Conservation (phyloP, 345 rosid genomes). For the Gossypium herbaceum region DNA sequence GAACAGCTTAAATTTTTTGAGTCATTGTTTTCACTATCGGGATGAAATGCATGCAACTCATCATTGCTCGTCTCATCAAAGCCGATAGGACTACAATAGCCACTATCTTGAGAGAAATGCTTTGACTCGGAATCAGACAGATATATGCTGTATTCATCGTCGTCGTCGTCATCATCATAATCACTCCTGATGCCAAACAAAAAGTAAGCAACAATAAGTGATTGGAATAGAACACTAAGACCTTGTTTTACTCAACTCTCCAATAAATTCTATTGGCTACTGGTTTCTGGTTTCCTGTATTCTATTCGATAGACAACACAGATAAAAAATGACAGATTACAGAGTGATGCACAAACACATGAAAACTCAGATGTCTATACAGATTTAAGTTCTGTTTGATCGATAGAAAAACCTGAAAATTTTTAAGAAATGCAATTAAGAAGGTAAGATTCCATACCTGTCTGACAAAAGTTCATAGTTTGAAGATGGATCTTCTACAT, state of each 20-base stretch:
- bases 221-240: neutral
- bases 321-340: neutral
- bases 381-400: neutral
- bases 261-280: neutral
- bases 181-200: conserved; percentile 55
- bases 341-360: neutral
- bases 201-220: conserved; percentile 12
- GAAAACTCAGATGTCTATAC: neutral
- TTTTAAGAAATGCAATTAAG: conserved; percentile 5
- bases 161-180: conserved; percentile 24
- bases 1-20: conserved; percentile 56
- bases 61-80: conserved; percentile 50
- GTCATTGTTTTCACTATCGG: conserved; percentile 43
- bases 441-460: conserved; percentile 44
- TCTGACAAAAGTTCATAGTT: conserved; percentile 36
- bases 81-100: conserved; percentile 48
- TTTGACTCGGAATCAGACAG: conserved; percentile 53
- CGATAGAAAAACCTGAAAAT: neutral
- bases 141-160: conserved; percentile 54
- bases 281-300: neutral
- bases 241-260: neutral
- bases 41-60: conserved; percentile 43
- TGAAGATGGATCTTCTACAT: conserved; percentile 41
- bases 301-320: neutral
- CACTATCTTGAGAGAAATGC: conserved; percentile 45